phyloP scores from a whole-genome alignment of 345 rosid species.

The Punica granatum region DNA sequence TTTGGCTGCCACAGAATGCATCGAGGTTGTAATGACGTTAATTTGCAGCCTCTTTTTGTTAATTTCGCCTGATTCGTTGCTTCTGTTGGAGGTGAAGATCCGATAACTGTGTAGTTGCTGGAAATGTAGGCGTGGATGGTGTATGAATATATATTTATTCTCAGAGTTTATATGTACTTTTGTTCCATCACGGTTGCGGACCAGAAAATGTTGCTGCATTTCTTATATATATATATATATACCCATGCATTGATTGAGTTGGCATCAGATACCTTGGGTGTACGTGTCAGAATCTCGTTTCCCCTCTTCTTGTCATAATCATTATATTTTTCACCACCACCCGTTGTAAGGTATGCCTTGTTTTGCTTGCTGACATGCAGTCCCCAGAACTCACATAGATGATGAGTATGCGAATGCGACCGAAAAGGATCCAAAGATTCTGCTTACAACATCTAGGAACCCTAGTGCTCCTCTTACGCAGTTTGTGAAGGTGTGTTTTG shows the following conservation, averaged over 20 bases:
- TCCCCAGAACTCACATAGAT: slow-evolving; percentile 68
- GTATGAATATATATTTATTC: too few relatives aligned
- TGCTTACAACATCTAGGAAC: slow-evolving; percentile 79
- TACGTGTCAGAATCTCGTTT: not conserved
- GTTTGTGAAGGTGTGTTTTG: slow-evolving; percentile 54
- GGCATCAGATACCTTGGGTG: not conserved
- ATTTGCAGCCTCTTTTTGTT: not conserved
- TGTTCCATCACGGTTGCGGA: too few relatives aligned
- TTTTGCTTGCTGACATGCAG: slow-evolving; percentile 26
- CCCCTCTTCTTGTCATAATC: not conserved
- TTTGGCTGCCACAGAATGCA: not conserved
- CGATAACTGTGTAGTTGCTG: not conserved
- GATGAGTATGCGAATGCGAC: slow-evolving; percentile 82
- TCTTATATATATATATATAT: not conserved
- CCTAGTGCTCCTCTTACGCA: slow-evolving; percentile 79
- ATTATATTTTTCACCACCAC: not conserved
- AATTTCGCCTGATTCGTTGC: not conserved
- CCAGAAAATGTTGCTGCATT: not conserved
- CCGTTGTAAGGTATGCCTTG: slow-evolving; percentile 7
- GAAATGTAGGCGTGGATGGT: not conserved
- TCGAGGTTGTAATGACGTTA: not conserved
- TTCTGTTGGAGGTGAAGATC: not conserved
- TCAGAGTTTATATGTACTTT: too few relatives aligned
- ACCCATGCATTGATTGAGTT: not conserved
- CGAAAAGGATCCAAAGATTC: slow-evolving; percentile 63